A percentile compares a stretch with the other conserved stretches of the same genome.
These are phyloP conservation scores for Chondrus crispus DNA, from an alignment of 23 red algal genomes.

Conservation along the genomic window DNA sequence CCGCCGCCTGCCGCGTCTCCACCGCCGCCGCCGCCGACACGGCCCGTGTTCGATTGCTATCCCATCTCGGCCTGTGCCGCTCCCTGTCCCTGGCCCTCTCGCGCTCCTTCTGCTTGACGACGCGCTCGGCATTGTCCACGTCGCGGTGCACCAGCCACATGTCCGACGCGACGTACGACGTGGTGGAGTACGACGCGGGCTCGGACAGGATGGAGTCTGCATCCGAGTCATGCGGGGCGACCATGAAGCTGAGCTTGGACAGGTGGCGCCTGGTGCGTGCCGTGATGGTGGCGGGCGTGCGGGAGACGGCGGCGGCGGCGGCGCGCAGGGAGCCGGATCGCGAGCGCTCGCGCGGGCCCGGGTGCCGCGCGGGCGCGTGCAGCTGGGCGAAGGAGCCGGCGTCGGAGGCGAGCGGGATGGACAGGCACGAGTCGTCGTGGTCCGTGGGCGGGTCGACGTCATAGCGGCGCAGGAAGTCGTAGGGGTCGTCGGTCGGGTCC, in stretches of 20 bases:
- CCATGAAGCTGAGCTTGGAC: not conserved
- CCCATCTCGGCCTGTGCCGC: not conserved
- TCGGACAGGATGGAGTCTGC: slow-evolving; percentile 35
- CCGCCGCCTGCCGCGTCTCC: not conserved
- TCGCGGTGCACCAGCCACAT: slow-evolving; percentile 60
- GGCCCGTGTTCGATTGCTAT: too few species aligned
- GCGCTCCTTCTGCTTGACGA: not conserved
- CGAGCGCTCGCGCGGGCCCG: too few species aligned
- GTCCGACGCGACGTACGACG: slow-evolving; percentile 28
- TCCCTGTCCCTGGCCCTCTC: not conserved
- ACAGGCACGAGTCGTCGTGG: too few species aligned
- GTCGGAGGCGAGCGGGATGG: too few species aligned
- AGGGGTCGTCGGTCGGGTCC: too few species aligned
- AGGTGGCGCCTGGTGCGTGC: not conserved
- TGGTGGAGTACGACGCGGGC: slow-evolving; percentile 44
- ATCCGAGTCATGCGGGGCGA: not conserved
- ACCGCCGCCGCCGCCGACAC: not conserved
- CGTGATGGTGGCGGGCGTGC: too few species aligned
- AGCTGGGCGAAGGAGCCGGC: too few species aligned
- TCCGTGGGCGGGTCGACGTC: too few species aligned
- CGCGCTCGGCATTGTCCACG: not conserved
- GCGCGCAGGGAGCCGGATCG: too few species aligned
- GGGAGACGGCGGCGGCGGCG: too few species aligned
- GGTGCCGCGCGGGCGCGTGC: too few species aligned
- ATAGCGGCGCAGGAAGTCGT: too few species aligned